Conservation (phyloP, 1,139 yeast genomes). For the Debaryomyces sp. region DNA sequence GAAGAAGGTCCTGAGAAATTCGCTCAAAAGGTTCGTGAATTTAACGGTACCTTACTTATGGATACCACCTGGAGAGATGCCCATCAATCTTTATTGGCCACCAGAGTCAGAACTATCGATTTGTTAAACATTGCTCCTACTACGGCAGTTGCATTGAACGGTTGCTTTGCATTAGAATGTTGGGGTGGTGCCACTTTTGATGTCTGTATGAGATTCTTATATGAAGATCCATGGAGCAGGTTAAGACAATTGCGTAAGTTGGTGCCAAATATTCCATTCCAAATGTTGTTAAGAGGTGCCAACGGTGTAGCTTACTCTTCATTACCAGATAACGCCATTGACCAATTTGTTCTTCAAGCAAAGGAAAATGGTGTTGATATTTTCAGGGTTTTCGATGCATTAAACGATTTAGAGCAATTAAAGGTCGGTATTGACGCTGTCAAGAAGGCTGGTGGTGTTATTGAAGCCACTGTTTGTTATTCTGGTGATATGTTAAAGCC, state of each 20-base stretch:
- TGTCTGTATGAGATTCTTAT: constrained; percentile 96
- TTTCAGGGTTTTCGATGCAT: constrained; percentile 96
- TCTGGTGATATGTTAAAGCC: constrained; percentile 98
- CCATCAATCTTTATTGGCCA: constrained; percentile 96
- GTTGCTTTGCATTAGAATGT: constrained; percentile 97
- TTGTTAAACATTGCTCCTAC: constrained; percentile 89
- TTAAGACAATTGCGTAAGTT: constrained; percentile 81
- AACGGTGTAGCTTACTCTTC: constrained; percentile 99
- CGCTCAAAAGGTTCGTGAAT: constrained; percentile 82
- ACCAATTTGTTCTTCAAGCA: constrained; percentile 93
- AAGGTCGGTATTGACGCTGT: constrained; percentile 98
- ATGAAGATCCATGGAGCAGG: constrained; percentile 99
- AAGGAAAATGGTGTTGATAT: constrained; percentile 96
- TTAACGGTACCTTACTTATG: constrained; percentile 88
- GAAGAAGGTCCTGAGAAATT: constrained; percentile 87
- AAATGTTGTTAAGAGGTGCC: constrained; percentile 98
- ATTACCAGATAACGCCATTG: constrained; percentile 97
- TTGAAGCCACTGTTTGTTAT: constrained; percentile 97
- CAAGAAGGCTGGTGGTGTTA: constrained; percentile 97
- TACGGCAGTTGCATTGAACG: constrained; percentile 86
- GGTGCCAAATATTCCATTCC: constrained; percentile 98
- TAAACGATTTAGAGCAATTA: constrained; percentile 94
- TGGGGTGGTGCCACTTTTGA: constrained; percentile 99
- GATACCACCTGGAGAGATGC: constrained; percentile 99
- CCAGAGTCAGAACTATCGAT: constrained; percentile 95